Base-by-base conservation (phyloP, 441 rosid species). In the Jatropha podagrica region DNA sequence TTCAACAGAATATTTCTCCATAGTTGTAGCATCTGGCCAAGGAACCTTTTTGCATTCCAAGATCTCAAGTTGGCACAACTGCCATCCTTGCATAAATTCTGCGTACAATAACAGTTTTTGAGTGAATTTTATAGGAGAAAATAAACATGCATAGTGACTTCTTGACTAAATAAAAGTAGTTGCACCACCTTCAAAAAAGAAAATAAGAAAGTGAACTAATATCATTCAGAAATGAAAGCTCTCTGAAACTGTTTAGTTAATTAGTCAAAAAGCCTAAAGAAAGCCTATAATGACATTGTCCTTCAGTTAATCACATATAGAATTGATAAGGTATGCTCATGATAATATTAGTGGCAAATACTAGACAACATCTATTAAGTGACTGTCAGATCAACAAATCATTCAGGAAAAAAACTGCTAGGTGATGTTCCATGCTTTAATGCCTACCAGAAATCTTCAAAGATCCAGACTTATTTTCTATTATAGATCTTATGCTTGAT, bases 11-110 rank as follows among this genome's bases (percentile, higher is more conserved):
- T 90, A 85, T 71, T 81, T 81, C 79, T 81, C 85, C 86, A 88
- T 89, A 60, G 81, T 72, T 48, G 32, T 73, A 78, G 86, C 76
- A 69, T 84, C 78, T 3, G 98, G 96, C 97, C 96, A 94, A 49
- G 87, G 89, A 59, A 92, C 87, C 84, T 84, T 75, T 80, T 79
- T 90, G 83, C 98, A 94, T 77, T 90, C 93, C 85, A 91, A 67
- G 77, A 94, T 86, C 85, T 92, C 97, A 61, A 94, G 92, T 81
- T 88, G 92, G 82, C 97, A 94, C 78, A 91, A 83, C 65, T 87
- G 82, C 98, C 97, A 95, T 18, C 97, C 87, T 72, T 90, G 74
- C 62, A 84, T 78, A 65, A 71, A 81, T 46, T 91, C 98, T 94
- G 86, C 85, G 84, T 26, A 69, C 55, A 73, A 71, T 40, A 80